Conservation (phyloP, 2,329 filamentous ascomycete genomes). For the Peltaster fructicola region DNA sequence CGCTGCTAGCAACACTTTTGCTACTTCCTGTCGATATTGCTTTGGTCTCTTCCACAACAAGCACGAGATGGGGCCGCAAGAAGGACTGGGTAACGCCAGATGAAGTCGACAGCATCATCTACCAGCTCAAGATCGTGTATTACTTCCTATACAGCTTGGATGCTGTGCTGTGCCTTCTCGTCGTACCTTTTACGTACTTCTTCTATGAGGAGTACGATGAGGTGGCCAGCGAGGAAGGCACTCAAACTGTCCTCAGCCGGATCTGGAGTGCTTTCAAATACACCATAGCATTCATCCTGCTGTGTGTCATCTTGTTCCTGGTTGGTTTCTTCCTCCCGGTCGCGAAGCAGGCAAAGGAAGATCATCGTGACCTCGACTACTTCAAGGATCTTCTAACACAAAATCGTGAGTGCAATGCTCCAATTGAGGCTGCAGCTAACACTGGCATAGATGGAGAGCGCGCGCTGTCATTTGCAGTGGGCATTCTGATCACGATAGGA, state of each 20-base stretch:
- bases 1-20: slow-evolving; percentile 78
- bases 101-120: slow-evolving; percentile 58
- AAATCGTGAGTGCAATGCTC: slow-evolving; percentile 41
- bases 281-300: slow-evolving; percentile 63
- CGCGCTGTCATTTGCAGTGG: slow-evolving; percentile 74
- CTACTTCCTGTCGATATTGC: slow-evolving; percentile 91
- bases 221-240: slow-evolving; percentile 63
- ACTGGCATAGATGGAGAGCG: slow-evolving; percentile 57
- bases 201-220: slow-evolving; percentile 97
- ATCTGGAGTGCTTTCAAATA: slow-evolving; percentile 82
- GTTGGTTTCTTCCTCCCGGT: slow-evolving; percentile 88
- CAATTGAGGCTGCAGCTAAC: slow-evolving; percentile 4
- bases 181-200: slow-evolving; percentile 94
- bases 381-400: slow-evolving; percentile 71
- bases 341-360: slow-evolving; percentile 44
- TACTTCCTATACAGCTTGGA: slow-evolving; percentile 87
- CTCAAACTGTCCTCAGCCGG: slow-evolving; percentile 50
- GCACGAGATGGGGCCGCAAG: slow-evolving; percentile 57
- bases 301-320: slow-evolving; percentile 70
- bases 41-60: slow-evolving; percentile 74
- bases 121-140: slow-evolving; percentile 74
- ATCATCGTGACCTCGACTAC: slow-evolving; percentile 70
- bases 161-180: slow-evolving; percentile 68
- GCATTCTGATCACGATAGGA: slow-evolving; percentile 73
- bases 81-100: slow-evolving; percentile 89